Base-by-base conservation (phyloP, 441 rosid genomes). In the Biscutella laevigata region DNA sequence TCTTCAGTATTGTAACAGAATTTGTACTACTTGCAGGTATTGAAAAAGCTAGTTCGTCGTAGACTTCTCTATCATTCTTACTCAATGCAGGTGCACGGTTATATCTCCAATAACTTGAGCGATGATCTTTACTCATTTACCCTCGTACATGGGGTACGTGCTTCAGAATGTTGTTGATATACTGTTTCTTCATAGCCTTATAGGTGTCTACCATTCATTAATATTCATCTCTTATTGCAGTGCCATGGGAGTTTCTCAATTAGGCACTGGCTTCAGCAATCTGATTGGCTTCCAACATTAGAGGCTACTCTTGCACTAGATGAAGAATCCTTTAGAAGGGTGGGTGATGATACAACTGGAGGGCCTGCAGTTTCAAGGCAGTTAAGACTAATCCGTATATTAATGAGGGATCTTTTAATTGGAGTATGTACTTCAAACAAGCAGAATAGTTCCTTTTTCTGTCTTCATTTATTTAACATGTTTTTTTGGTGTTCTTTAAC, bases 41-140 rank as follows among this genome's bases (percentile, higher is more conserved):
- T 88, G 74, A 83, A 88, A 74, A 88, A 83, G 89, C 70, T 91
- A 25, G 84, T 75, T 55, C 83, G 57, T 49, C 94, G 86, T 27
- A 83, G 78, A 48, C 78, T 86, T 52, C 72, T 91, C 61, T 92
- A 92, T 74, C 83, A 79, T 74, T 86, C 98, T 27, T 92, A 92
- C 73, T 88, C 96, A 41, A 83, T 92, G 95, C 91, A 79, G 73
- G 94, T 92, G 68, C 83, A 88, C 59, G 98, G 98, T 33, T 88
- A 71, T 45, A 62, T 82, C 63, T 68, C 76, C 43, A 74, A 84
- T 26, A 61, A 59, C 34, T 26, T 66, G 44, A 57, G 62, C 15
- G 66, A 68, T 62, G 82, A 74, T 42, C 55, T 17, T 24, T 59
- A 68, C 64, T 76, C 76, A 10, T 82, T 92, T 43, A 88, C 88